Conservation (phyloP, 331 rosid species). For the Saraca asoca region DNA sequence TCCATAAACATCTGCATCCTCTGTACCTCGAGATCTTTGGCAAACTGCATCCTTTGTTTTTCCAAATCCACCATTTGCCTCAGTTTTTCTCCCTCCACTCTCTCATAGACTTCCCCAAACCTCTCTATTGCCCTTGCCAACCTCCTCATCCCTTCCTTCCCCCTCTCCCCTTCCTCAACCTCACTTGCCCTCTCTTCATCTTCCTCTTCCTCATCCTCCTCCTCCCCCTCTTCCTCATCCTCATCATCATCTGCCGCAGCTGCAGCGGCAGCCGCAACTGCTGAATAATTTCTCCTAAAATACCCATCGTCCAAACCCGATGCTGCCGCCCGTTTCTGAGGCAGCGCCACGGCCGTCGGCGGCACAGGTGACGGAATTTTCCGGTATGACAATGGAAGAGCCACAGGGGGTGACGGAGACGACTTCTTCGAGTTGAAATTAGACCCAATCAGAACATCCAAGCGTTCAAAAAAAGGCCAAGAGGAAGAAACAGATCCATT, state of each 20-base stretch:
- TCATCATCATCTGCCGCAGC: slow-evolving; percentile 54
- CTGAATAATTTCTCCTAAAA: slow-evolving; percentile 79
- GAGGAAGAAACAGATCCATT: slow-evolving; percentile 51
- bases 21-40: slow-evolving; percentile 85
- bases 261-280: slow-evolving; percentile 86
- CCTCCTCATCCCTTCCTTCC: slow-evolving; percentile 69
- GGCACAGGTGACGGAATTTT: slow-evolving; percentile 42
- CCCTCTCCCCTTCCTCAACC: slow-evolving; percentile 58
- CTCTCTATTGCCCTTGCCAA: slow-evolving; percentile 84
- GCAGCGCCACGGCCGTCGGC: slow-evolving; percentile 51
- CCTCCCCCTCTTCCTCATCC: slow-evolving; percentile 56
- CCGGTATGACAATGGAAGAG: slow-evolving; percentile 58
- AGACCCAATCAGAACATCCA: slow-evolving; percentile 68
- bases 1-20: slow-evolving; percentile 93
- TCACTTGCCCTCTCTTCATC: slow-evolving; percentile 55
- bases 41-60: slow-evolving; percentile 92
- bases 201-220: slow-evolving; percentile 57
- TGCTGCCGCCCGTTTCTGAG: slow-evolving; percentile 67
- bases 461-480: slow-evolving; percentile 81
- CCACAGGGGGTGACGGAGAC: slow-evolving; percentile 75
- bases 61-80: slow-evolving; percentile 95
- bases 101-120: slow-evolving; percentile 80
- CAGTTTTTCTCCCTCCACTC: slow-evolving; percentile 82
- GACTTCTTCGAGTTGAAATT: slow-evolving; percentile 49
- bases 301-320: slow-evolving; percentile 53